Base-by-base conservation (phyloP, 2,329 filamentous ascomycete genomes). In the Ceratocystis lukuohia region DNA sequence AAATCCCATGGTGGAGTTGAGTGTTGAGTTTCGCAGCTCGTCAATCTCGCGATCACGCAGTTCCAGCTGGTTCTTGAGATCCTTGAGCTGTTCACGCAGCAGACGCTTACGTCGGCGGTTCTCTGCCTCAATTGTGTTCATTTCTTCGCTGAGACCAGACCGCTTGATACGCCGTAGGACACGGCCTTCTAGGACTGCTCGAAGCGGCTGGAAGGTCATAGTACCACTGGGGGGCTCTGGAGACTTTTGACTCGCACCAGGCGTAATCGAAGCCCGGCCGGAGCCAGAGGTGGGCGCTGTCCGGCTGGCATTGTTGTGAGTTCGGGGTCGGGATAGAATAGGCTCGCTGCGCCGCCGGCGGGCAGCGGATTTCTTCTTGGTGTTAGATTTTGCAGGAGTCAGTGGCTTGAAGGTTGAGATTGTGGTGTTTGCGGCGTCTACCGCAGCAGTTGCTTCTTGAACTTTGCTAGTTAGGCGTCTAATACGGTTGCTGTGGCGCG, bases 121-220 rank as follows among this genome's bases (percentile, higher is more conserved):
- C 66, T 81, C 79, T 6, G 74, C 74, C 6, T 79, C 74, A 65
- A 84, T 79, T 12, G 73, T 72, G 71, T 84, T 82, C 74, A 84
- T 80, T 73, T 85, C 80, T 69, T 83, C 82, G 69, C 82, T 84
- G 4, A 85, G 71, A 2, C 81, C 78, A 69, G 81, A 82, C 63
- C 84, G 79, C 6, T 81, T 77, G 46, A 83, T 77, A 20, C 83
- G 79, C 4, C 84, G 79, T 73, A 84, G 80, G 59, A 84, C 77
- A 15, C 84, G 79, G 5, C 81, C 82, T 50, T 84, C 80, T 6
- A 83, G 75, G 17, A 84, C 79, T 66, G 84, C 82, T 7, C 80
- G 79, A 2, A 85, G 76, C 0, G 79, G 77, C 50, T 77, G 73
- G 63, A 84, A 80, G 15, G 67, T 77, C 74, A 65, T 45, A 10